Evolutionary conservation across 371 early-diverging fungal species (phyloP).

Genomic region (Mortierella sp.): DNA sequence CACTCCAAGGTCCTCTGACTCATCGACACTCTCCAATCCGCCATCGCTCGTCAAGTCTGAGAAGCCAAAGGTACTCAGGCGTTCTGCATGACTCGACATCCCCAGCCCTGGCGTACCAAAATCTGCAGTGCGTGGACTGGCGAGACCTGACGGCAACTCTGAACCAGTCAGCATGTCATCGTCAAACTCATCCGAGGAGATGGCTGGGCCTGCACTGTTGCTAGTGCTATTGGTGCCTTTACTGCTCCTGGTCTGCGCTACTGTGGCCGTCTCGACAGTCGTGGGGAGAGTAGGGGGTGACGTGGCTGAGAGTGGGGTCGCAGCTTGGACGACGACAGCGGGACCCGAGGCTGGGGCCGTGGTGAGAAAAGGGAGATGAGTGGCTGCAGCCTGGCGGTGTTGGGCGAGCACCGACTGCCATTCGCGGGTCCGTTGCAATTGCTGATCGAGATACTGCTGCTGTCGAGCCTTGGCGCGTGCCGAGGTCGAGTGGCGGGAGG

Average conservation of each 20-base stretch:
- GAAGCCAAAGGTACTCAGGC: conserved; percentile 23
- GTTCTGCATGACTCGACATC: not conserved
- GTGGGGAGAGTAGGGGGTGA: conserved; percentile 5
- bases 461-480: conserved; percentile 38
- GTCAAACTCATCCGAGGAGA: conserved; percentile 37
- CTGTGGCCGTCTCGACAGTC: conserved; percentile 1
- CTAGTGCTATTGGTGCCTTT: not conserved
- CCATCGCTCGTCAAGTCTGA: conserved; percentile 48
- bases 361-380: not conserved
- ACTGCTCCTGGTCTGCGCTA: conserved; percentile 1
- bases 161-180: conserved; percentile 16
- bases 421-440: conserved; percentile 41
- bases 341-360: not conserved
- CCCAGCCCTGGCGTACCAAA: not conserved
- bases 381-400: conserved; percentile 10
- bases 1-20: conserved; percentile 38
- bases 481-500: conserved; percentile 29
- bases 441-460: conserved; percentile 44
- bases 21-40: conserved; percentile 29
- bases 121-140: conserved; percentile 8
- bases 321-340: too few species aligned
- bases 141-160: conserved; percentile 15
- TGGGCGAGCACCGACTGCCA: conserved; percentile 45
- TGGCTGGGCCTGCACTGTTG: not conserved
- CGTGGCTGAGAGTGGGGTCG: not conserved